Base-by-base conservation (phyloP, 2,329 filamentous ascomycete species). In the Trichoderma asperellum region DNA sequence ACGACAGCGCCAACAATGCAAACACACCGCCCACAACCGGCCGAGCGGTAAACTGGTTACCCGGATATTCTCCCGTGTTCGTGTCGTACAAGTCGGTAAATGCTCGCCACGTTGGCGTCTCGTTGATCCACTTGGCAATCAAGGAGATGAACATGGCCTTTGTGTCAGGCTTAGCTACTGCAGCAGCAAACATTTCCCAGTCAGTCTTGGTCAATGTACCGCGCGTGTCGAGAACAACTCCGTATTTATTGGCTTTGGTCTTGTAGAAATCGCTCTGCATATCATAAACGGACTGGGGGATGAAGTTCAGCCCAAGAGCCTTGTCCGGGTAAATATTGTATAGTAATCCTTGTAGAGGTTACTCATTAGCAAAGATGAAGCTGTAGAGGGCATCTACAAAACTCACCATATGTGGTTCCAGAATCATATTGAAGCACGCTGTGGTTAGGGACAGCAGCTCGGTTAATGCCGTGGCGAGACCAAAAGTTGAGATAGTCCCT, bases 171-270 rank as follows among this genome's bases (percentile, higher is more conserved):
- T 84, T 85, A 0, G 92, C 87, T 12, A 94, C 89, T 11, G 93
- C 91, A n/a, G 93, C 93, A 5, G 88, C 88, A 81, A 94, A 94
- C 77, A 96, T 89, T 77, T 94, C 89, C 93, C 93, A 97, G 81
- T 97, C 93, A 0, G 88, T 89, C 81, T 97, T 97, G 71, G 92
- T 92, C 81, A 93, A 95, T 1, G 90, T 82, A 80, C 96, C 92
- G 60, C 93, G 88, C 57, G 88, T 91, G 81, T 97, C 93, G 11
- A 97, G 88, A 0, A 93, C 91, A 0, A 96, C 85, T n/a, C 92
- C 93, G 79, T 92, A 96, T 75, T 89, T 87, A 71, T 91, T 88
- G 63, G 89, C 87, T 3, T 92, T 88, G 11, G 86, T 86, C 55
- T 85, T 83, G 82, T 97, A 97, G 86, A 92, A 96, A 68, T 85